These are phyloP conservation scores for Euphorbia lathyris DNA, from an alignment of 345 rosid species.

Conservation along the genomic window DNA sequence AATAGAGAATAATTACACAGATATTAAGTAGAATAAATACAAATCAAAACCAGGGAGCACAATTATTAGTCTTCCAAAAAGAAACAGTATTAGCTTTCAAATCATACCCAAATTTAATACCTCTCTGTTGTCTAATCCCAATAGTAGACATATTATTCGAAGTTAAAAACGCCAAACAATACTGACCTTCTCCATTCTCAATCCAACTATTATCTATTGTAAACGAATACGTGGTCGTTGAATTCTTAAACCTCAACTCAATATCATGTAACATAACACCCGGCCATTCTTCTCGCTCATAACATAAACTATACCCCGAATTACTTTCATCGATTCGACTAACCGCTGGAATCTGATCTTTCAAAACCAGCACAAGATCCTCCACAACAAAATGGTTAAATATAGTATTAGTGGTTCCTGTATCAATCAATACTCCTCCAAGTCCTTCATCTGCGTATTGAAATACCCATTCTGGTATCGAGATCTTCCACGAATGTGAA, in stretches of 20 bases:
- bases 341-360: background rate
- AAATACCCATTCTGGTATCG: background rate
- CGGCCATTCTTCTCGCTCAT: background rate
- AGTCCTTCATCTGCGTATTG: background rate
- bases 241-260: background rate
- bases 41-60: background rate
- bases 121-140: background rate
- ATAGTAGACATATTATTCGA: background rate
- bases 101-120: background rate
- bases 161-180: background rate
- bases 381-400: background rate
- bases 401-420: background rate
- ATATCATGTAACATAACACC: background rate
- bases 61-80: background rate
- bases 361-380: background rate
- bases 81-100: background rate
- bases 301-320: background rate
- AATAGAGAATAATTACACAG: too few species aligned
- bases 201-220: background rate
- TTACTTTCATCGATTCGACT: background rate
- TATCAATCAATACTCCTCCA: constrained; percentile 7
- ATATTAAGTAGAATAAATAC: too few species aligned
- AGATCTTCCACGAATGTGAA: background rate
- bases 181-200: background rate
- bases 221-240: background rate